Evolutionary conservation across 768 basidiomycete genomes (phyloP), one percentile per base, ranked within the genome.

Genomic region (Podaxis mareebaensis): DNA sequence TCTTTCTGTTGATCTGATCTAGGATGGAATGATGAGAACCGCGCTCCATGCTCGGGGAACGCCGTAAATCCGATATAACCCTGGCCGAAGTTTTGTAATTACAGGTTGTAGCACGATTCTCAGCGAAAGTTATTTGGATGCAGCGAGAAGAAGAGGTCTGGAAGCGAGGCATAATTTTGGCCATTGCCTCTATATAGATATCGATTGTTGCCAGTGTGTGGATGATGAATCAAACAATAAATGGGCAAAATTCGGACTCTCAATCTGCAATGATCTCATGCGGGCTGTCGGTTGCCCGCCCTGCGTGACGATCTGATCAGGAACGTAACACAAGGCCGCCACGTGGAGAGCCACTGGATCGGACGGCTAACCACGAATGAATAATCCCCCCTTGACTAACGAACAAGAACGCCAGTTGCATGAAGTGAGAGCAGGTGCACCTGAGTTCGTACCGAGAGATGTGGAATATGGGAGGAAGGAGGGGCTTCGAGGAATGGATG

Each of bases 301-400:
- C 60, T 61, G 60, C 30, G 61, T 57, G 55, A 63, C 55, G 61
- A 63, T 63, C 61, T 63, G 61, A 63, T 63, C 61, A 63, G 61
- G 61, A 63, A 63, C 61, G 53, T 62, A 62, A 62, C 53, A 52
- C 53, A 40, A 63, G 61, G 61, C 3, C 20, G 12, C 61, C 61
- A 63, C 54, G 55, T 56, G 61, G 61, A 12, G 61, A 54, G 20
- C 42, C 46, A 22, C n/a, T 52, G 48, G 42, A 63, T 56, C 36
- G 54, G 61, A 13, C 42, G 15, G 26, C 54, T 26, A 10, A 56
- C 54, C 54, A 15, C 12, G 20, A 22, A n/a, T n/a, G 17, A 28
- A 53, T 33, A 12, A 28, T 17, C 30, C 30, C 17, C 42, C n/a
- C 49, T 40, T 56, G 24, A 22, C 39, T 4, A 4, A 10, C 22